Evolutionary conservation across 2,329 filamentous ascomycete species (phyloP).

Genomic region (Bipolaris victoriae): DNA sequence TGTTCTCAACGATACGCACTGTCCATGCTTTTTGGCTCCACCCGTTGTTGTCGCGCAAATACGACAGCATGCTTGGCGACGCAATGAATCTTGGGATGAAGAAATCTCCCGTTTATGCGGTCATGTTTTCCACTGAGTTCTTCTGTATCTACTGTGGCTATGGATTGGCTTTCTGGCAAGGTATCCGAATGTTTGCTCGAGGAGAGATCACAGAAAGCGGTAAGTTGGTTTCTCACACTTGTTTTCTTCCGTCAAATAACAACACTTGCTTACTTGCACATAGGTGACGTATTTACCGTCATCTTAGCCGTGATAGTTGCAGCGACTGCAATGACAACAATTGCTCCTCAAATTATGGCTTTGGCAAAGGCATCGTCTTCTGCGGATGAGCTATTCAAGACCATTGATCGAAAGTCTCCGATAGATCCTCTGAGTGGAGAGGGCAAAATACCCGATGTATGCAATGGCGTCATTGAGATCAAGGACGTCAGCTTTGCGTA

Average conservation of each 20-base stretch:
- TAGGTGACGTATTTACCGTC: conserved; percentile 33
- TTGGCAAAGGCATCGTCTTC: conserved; percentile 44
- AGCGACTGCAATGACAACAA: conserved; percentile 76
- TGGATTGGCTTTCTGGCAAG: conserved; percentile 58
- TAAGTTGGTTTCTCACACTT: background rate
- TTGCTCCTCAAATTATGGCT: conserved; percentile 89
- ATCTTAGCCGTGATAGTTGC: conserved; percentile 46
- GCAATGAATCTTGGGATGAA: conserved; percentile 55
- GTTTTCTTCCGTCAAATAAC: too few species aligned
- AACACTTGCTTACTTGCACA: background rate
- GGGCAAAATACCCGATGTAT: conserved; percentile 29
- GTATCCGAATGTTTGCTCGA: conserved; percentile 61
- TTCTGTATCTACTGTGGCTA: conserved; percentile 53
- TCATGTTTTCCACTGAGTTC: conserved; percentile 52
- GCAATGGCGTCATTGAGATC: conserved; percentile 68
- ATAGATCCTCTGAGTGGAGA: conserved; percentile 62
- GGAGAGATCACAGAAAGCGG: conserved; percentile 57
- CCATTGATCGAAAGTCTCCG: conserved; percentile 80
- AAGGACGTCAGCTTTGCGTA: conserved; percentile 88
- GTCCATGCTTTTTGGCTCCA: conserved; percentile 57
- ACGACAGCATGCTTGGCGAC: conserved; percentile 51
- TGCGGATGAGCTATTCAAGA: conserved; percentile 50
- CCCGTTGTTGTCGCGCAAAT: conserved; percentile 51
- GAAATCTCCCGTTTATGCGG: conserved; percentile 52
- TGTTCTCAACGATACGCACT: conserved; percentile 57